Base-by-base conservation (phyloP, 805 yeast genomes). In the Candida maris region DNA sequence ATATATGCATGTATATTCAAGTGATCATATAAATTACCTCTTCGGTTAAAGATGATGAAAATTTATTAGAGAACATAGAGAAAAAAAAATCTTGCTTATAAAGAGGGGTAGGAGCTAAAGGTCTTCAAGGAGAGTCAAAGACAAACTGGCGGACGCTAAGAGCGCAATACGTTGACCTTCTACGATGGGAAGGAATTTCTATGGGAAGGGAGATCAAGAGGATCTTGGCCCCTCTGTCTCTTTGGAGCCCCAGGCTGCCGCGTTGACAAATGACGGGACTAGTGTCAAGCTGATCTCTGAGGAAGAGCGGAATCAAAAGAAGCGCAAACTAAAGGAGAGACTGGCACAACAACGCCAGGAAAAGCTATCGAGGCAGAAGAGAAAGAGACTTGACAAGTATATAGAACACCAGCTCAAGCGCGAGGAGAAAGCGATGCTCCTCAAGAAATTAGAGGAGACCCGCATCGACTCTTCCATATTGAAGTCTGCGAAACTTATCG, bases 381-480 rank as follows among this genome's bases (percentile, higher is more conserved):
- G 70, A 68, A 74, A 84, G 64, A 65, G 97, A 39, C 64, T 91
- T 29, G 97, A 91, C 44, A 91, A 91, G 60, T 91, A 87, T 59
- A 87, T 91, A 25, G 95, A 88, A 40, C 95, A 85, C 62, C 96
- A 88, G 57, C 55, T 88, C 49, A 83, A 82, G 52, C 68, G 94
- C 54, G 95, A 91, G 57, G 97, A 91, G 62, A 85, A 85, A 59
- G 84, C 84, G 48, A 72, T 74, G 3, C 65, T 91, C 36, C 65
- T 91, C 28, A 79, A 81, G 45, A 88, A 87, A 57, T 67, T 91
- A 27, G 73, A 81, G 34, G 72, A 70, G 19, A 76, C 85, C 2
- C 70, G 72, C 38, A 71, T 91, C 31, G 95, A 89, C 54, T 77
- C 95, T 0, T 64, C 80, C 0, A 49, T 77, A 9, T 66, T 87